These are phyloP conservation scores for Jimgerdemannia flammicorona DNA, from an alignment of 192 early-diverging fungal species.

Conservation along the genomic window DNA sequence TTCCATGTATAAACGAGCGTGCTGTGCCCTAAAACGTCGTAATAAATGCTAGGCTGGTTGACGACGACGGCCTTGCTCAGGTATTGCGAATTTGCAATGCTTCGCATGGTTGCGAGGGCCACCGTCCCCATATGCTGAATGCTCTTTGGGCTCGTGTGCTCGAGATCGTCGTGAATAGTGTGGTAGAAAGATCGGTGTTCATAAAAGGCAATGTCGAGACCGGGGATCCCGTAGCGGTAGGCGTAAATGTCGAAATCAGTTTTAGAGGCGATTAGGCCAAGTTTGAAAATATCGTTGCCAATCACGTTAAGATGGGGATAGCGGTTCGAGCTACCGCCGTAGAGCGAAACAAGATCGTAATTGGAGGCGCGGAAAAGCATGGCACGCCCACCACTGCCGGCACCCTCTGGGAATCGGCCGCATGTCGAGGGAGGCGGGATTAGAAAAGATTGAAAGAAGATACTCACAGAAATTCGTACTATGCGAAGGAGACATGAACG, in stretches of 20 bases:
- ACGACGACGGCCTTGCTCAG: too few species aligned
- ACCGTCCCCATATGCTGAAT: slow-evolving; percentile 64
- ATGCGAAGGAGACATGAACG: not conserved
- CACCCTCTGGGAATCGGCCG: slow-evolving; percentile 46
- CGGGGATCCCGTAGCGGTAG: slow-evolving; percentile 49
- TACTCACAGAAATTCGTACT: too few species aligned
- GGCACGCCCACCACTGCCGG: slow-evolving; percentile 66
- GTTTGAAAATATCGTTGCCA: slow-evolving; percentile 60
- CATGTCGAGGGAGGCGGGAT: not conserved
- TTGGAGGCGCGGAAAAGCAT: slow-evolving; percentile 56
- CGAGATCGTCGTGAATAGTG: slow-evolving; percentile 50
- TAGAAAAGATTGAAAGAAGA: too few species aligned
- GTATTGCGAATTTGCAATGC: slow-evolving; percentile 39
- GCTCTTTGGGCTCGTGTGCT: slow-evolving; percentile 44
- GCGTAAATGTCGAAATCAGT: slow-evolving; percentile 69
- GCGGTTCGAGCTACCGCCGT: slow-evolving; percentile 43
- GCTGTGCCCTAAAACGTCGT: slow-evolving; percentile 41
- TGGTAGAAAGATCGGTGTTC: slow-evolving; percentile 62
- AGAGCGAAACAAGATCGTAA: slow-evolving; percentile 23
- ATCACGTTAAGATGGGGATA: slow-evolving; percentile 48
- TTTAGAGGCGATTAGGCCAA: slow-evolving; percentile 52
- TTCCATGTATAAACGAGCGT: slow-evolving; percentile 32
- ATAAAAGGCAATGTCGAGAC: slow-evolving; percentile 66
- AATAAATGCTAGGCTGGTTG: slow-evolving; percentile 29
- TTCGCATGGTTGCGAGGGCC: slow-evolving; percentile 38